phyloP scores from a whole-genome alignment of 2,329 filamentous ascomycete genomes.

The Albophoma yamanashiensis region DNA sequence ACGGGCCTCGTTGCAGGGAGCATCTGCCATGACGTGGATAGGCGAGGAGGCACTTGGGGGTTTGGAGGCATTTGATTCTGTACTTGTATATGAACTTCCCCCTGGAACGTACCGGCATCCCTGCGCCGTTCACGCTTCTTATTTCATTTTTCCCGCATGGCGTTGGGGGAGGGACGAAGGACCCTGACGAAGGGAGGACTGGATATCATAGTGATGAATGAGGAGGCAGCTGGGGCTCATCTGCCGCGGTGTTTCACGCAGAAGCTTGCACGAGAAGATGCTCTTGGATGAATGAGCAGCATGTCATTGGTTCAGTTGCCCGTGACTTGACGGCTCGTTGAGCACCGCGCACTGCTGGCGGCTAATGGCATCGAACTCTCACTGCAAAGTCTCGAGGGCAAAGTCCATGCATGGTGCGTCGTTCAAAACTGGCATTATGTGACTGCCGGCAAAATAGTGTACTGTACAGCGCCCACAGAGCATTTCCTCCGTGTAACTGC shows the following conservation, averaged over 20 bases:
- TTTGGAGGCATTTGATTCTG: neutral
- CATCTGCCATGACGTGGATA: neutral
- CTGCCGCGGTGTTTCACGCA: neutral
- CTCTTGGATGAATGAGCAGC: neutral
- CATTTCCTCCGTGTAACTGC: neutral
- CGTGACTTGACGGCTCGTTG: neutral
- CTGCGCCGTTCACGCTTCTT: neutral
- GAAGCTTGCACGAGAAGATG: neutral
- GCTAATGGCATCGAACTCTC: neutral
- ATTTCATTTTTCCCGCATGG: neutral
- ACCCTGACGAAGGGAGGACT: neutral
- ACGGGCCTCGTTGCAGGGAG: neutral
- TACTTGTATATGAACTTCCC: neutral
- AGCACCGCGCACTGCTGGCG: neutral
- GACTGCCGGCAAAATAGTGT: neutral
- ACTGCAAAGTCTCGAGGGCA: neutral
- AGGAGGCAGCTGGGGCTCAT: neutral
- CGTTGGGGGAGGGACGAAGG: neutral
- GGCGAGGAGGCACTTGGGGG: neutral
- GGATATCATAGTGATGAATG: neutral
- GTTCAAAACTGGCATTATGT: neutral
- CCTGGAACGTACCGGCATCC: neutral
- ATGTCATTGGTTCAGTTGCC: neutral
- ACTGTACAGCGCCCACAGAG: neutral
- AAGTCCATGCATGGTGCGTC: neutral